These are phyloP conservation scores for Leccinellum rugosiceps DNA, from an alignment of 768 basidiomycete genomes.

Conservation along the genomic window DNA sequence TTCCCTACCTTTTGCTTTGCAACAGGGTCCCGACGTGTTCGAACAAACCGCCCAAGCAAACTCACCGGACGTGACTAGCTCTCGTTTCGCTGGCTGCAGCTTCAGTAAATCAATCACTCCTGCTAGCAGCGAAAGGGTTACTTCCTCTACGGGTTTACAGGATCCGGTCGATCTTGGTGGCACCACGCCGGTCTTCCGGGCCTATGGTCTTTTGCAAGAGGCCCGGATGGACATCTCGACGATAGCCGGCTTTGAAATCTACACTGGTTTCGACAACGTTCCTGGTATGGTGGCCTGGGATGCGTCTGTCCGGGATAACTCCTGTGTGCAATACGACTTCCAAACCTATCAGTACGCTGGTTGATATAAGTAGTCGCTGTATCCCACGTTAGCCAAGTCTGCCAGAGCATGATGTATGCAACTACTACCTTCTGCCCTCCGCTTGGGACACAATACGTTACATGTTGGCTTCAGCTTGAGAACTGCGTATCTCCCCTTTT, in stretches of 20 bases:
- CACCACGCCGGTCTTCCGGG: background rate
- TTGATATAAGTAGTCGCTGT: background rate
- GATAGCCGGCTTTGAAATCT: conserved; percentile 10
- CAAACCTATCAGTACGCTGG: background rate
- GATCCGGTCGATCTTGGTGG: too few species aligned
- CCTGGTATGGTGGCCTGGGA: background rate
- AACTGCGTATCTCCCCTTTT: too few species aligned
- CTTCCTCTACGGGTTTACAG: background rate
- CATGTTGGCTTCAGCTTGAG: background rate
- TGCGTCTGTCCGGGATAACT: background rate
- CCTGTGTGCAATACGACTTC: background rate
- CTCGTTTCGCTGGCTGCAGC: too few species aligned
- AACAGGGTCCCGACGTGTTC: background rate
- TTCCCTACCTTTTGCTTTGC: background rate
- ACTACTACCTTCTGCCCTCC: background rate
- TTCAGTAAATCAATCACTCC: background rate
- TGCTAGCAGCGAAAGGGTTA: background rate
- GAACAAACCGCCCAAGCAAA: background rate
- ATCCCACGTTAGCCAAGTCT: background rate
- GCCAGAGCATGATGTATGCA: background rate
- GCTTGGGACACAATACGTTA: background rate
- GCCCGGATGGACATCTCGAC: background rate
- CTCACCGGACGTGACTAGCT: background rate
- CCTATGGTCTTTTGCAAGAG: background rate
- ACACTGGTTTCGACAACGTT: too few species aligned